Evolutionary conservation across 192 early-diverging fungal species (phyloP).

Genomic region (Linnemannia hyalina): DNA sequence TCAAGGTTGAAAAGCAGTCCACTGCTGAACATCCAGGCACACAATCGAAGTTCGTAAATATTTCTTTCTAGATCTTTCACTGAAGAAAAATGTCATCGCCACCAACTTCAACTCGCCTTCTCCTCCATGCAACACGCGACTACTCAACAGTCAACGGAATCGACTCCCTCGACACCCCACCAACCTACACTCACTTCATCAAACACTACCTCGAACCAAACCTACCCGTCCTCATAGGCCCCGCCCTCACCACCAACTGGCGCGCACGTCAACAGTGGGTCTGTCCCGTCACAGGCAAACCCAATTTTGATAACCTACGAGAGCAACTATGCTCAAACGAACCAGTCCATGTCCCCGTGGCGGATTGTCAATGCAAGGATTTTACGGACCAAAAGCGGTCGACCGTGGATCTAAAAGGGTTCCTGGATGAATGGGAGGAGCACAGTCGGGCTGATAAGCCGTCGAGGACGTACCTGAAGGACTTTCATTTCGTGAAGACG

Average conservation of each 20-base stretch:
- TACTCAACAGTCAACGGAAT: slow-evolving; percentile 34
- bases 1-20: not conserved
- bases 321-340: slow-evolving; percentile 38
- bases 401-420: slow-evolving; percentile 67
- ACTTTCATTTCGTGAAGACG: slow-evolving; percentile 75
- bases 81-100: slow-evolving; percentile 11
- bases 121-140: slow-evolving; percentile 36
- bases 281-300: slow-evolving; percentile 30
- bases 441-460: not conserved
- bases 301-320: slow-evolving; percentile 60
- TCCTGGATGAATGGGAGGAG: slow-evolving; percentile 66
- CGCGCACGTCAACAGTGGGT: slow-evolving; percentile 72
- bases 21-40: not conserved
- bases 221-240: slow-evolving; percentile 65
- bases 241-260: slow-evolving; percentile 64
- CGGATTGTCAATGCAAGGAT: slow-evolving; percentile 68
- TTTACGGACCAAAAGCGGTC: slow-evolving; percentile 75
- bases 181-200: slow-evolving; percentile 58
- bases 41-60: not conserved
- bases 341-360: slow-evolving; percentile 66
- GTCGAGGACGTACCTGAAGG: slow-evolving; percentile 71
- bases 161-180: slow-evolving; percentile 50
- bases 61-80: slow-evolving; percentile 33
- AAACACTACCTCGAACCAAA: slow-evolving; percentile 60
- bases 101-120: not conserved